These are phyloP conservation scores for Pyrenophora teres DNA, from an alignment of 2,329 filamentous ascomycete species.

Conservation along the genomic window DNA sequence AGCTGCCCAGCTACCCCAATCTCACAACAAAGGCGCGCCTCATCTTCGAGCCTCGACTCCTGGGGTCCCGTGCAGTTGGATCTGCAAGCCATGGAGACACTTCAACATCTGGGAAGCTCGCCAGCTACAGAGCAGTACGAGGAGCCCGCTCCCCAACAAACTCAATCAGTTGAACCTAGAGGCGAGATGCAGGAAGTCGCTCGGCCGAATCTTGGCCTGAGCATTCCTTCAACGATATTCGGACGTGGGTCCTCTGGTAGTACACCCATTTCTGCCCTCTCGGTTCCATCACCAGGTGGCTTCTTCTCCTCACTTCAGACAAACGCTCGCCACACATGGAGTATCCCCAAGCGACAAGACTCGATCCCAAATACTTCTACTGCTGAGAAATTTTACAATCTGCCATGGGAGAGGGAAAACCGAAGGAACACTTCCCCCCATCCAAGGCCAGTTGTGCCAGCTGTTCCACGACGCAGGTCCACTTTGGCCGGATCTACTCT, in stretches of 20 bases:
- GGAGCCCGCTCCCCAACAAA: constrained; percentile 26
- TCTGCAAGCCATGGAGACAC: constrained; percentile 76
- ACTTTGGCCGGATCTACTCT: constrained; percentile 43
- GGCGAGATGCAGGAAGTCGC: constrained; percentile 66
- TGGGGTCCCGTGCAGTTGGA: constrained; percentile 71
- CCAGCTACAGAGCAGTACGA: constrained; percentile 28
- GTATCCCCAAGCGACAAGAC: constrained; percentile 53
- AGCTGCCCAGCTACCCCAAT: constrained; percentile 87
- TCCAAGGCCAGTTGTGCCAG: constrained; percentile 22
- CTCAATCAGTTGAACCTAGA: constrained; percentile 50
- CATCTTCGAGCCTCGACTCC: constrained; percentile 59
- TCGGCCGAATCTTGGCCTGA: constrained; percentile 54
- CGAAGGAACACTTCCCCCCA: constrained; percentile 32
- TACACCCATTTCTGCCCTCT: constrained; percentile 77
- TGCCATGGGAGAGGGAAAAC: constrained; percentile 69
- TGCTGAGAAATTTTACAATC: constrained; percentile 89
- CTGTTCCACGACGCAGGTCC: constrained; percentile 25
- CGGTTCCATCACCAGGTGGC: constrained; percentile 87
- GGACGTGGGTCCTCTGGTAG: constrained; percentile 46
- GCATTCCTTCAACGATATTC: constrained; percentile 27
- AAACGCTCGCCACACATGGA: constrained; percentile 80
- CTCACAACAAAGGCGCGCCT: constrained; percentile 44
- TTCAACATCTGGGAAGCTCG: constrained; percentile 67
- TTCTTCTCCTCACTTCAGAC: constrained; percentile 88
- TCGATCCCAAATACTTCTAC: constrained; percentile 79